Conservation (phyloP, 768 basidiomycete genomes). For the Tricholoma saponaceum region DNA sequence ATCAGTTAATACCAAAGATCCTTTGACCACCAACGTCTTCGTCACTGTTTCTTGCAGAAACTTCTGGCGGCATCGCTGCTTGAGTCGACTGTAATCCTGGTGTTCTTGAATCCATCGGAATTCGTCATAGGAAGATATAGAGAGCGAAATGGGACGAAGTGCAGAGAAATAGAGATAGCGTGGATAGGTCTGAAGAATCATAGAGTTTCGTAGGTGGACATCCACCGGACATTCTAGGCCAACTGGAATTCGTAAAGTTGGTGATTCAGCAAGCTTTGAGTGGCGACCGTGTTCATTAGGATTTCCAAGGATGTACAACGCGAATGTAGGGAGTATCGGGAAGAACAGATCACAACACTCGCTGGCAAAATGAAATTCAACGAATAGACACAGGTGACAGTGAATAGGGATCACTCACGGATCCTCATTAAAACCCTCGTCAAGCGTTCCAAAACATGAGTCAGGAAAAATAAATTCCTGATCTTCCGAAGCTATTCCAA, state of each 20-base stretch:
- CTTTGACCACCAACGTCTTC: conserved; percentile 51
- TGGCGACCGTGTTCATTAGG: conserved; percentile 14
- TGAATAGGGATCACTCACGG: conserved; percentile 26
- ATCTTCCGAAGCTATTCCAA: conserved; percentile 49
- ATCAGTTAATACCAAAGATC: conserved; percentile 44
- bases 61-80: conserved; percentile 55
- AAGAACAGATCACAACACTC: conserved; percentile 50
- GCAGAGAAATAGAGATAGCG: conserved; percentile 48
- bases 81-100: conserved; percentile 50
- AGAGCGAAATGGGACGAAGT: conserved; percentile 45
- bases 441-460: conserved; percentile 49
- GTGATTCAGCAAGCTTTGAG: conserved; percentile 11
- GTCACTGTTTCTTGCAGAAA: conserved; percentile 49
- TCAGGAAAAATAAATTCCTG: conserved; percentile 57
- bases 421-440: conserved; percentile 42
- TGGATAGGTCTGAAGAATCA: conserved; percentile 53
- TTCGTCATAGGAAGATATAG: conserved; percentile 53
- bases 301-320: conserved; percentile 48
- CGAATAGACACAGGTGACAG: not conserved
- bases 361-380: conserved; percentile 20
- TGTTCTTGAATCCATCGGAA: conserved; percentile 54
- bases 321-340: conserved; percentile 49
- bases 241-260: conserved; percentile 36
- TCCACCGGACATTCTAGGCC: conserved; percentile 50
- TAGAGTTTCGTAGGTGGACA: conserved; percentile 58